Conservation (phyloP, 2,329 filamentous ascomycete genomes). For the Apiospora koreana region DNA sequence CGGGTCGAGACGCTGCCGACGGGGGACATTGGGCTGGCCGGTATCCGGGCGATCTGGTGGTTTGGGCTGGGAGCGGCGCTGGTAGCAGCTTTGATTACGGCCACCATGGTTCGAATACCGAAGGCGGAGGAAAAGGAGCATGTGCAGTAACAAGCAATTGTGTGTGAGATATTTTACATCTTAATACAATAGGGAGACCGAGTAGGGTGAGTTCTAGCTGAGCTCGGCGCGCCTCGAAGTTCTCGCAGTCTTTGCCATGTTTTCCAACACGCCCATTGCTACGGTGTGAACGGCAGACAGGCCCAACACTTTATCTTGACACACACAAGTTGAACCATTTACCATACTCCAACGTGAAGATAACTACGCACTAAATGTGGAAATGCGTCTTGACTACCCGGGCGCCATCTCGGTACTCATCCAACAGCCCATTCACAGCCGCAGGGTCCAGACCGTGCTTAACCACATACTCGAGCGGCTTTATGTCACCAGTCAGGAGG, state of each 20-base stretch:
- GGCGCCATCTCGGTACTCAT: background rate
- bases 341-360: too few species aligned
- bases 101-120: constrained; percentile 4
- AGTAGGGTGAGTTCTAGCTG: too few species aligned
- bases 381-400: background rate
- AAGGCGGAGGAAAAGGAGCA: constrained; percentile 4
- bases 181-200: too few species aligned
- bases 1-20: constrained; percentile 24
- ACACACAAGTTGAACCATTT: too few species aligned
- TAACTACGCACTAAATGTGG: background rate
- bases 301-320: too few species aligned
- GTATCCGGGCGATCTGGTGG: constrained; percentile 27
- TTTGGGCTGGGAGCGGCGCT: constrained; percentile 24
- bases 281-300: too few species aligned
- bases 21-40: constrained; percentile 24
- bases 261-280: too few species aligned
- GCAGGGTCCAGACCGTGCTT: background rate
- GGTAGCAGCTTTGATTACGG: background rate
- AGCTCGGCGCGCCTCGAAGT: too few species aligned
- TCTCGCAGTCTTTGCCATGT: too few species aligned
- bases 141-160: background rate
- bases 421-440: background rate
- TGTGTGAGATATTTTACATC: too few species aligned
- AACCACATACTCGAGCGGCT: background rate
- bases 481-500: background rate